phyloP scores from a whole-genome alignment of 2,329 filamentous ascomycete genomes.

The Trichophyton equinum region DNA sequence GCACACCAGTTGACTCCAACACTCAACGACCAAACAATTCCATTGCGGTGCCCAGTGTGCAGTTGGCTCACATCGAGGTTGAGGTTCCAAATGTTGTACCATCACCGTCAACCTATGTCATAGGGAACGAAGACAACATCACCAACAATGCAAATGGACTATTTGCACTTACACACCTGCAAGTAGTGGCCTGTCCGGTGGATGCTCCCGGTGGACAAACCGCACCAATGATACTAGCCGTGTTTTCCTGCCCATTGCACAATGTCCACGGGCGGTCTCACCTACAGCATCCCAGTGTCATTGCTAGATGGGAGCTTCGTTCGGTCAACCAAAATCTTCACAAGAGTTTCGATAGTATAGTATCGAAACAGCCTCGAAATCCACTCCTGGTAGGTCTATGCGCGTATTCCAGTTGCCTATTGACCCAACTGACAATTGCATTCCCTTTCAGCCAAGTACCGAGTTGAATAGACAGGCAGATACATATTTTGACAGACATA shows the following conservation, averaged over 20 bases:
- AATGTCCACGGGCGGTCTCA: constrained; percentile 43
- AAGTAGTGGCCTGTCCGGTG: constrained; percentile 55
- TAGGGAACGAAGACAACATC: constrained; percentile 18
- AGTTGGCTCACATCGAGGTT: constrained; percentile 27
- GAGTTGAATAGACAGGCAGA: constrained; percentile 55
- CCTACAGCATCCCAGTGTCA: constrained; percentile 55
- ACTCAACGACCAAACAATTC: constrained; percentile 13
- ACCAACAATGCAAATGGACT: constrained; percentile 19
- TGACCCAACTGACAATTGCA: neutral
- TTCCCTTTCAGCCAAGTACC: constrained; percentile 30
- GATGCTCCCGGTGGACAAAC: constrained; percentile 46
- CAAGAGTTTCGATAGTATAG: constrained; percentile 64
- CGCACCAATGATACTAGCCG: constrained; percentile 46
- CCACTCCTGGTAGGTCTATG: constrained; percentile 24
- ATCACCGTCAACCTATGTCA: constrained; percentile 16
- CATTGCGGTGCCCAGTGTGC: constrained; percentile 27
- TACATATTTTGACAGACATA: constrained; percentile 54
- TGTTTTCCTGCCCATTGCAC: constrained; percentile 52
- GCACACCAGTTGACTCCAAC: constrained; percentile 25
- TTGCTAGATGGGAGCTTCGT: constrained; percentile 70
- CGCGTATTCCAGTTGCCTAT: neutral
- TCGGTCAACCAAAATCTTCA: constrained; percentile 56
- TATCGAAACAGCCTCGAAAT: constrained; percentile 48
- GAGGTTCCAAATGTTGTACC: constrained; percentile 25
- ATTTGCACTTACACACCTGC: constrained; percentile 60